Evolutionary conservation across 352 stramenopile genomes (phyloP).

Genomic region (Globisporangium rhizosaccharum): DNA sequence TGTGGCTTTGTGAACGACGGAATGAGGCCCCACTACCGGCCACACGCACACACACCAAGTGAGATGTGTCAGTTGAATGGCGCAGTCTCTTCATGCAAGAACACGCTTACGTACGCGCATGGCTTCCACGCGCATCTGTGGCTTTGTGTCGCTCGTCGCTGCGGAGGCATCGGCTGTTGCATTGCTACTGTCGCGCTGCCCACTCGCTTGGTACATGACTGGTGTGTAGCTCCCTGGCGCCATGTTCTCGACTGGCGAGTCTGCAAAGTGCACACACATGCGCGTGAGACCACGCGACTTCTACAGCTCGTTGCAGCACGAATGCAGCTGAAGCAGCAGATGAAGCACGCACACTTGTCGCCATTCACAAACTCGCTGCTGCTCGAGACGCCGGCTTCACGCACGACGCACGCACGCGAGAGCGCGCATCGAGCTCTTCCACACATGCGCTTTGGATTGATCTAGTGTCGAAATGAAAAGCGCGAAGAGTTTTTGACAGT

Average conservation of each 20-base stretch:
- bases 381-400: slow-evolving; percentile 34
- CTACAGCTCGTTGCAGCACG: not conserved
- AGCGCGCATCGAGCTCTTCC: slow-evolving; percentile 62
- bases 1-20: slow-evolving; percentile 78
- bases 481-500: too few relatives aligned
- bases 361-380: slow-evolving; percentile 49
- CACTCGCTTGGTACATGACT: slow-evolving; percentile 32
- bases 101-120: slow-evolving; percentile 44
- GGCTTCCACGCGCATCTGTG: slow-evolving; percentile 36
- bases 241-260: slow-evolving; percentile 77
- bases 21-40: slow-evolving; percentile 65
- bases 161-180: too few relatives aligned
- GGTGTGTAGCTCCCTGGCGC: slow-evolving; percentile 58
- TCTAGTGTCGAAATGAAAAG: not conserved
- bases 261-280: slow-evolving; percentile 18
- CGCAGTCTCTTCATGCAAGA: not conserved
- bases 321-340: not conserved
- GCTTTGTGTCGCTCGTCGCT: slow-evolving; percentile 5
- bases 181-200: not conserved
- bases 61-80: not conserved
- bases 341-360: slow-evolving; percentile 56
- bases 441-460: slow-evolving; percentile 39
- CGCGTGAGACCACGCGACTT: not conserved
- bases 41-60: not conserved
- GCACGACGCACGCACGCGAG: slow-evolving; percentile 38